Evolutionary conservation across 2,329 filamentous ascomycete genomes (phyloP).

Genomic region (Macroventuria anomochaeta): DNA sequence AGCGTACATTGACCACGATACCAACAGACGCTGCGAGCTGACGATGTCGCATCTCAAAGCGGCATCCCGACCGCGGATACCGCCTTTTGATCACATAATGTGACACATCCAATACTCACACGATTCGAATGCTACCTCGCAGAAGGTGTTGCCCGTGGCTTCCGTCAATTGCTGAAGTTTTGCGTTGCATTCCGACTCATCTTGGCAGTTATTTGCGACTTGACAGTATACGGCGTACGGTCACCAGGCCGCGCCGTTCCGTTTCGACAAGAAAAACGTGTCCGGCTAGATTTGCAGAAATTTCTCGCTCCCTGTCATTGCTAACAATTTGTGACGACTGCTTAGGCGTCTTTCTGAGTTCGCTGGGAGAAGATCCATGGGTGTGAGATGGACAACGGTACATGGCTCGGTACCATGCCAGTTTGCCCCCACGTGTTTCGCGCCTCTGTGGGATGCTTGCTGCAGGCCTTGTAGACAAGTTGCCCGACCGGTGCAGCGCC

Average conservation of each 20-base stretch:
- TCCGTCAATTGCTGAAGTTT: slow-evolving; percentile 14
- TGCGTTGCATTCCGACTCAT: slow-evolving; percentile 23
- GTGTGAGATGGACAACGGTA: slow-evolving; percentile 2
- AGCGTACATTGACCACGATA: slow-evolving; percentile 15
- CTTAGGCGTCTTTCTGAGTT: not conserved
- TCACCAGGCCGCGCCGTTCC: slow-evolving; percentile 21
- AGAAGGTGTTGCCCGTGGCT: not conserved
- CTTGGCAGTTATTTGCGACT: slow-evolving; percentile 24
- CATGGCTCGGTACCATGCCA: slow-evolving; percentile 2
- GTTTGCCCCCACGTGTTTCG: slow-evolving; percentile 34
- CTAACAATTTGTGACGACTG: not conserved
- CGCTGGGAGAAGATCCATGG: not conserved
- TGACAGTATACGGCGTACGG: slow-evolving; percentile 1
- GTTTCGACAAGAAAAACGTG: not conserved
- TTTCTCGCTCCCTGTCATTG: slow-evolving; percentile 7
- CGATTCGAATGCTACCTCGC: slow-evolving; percentile 6
- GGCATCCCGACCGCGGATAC: slow-evolving; percentile 33
- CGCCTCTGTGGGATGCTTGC: slow-evolving; percentile 17
- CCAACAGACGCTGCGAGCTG: slow-evolving; percentile 21
- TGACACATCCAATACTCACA: slow-evolving; percentile 32
- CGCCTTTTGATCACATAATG: slow-evolving; percentile 30
- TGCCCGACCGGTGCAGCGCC: slow-evolving; percentile 12
- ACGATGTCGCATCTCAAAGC: slow-evolving; percentile 29
- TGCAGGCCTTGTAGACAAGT: slow-evolving; percentile 12
- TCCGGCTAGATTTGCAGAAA: slow-evolving; percentile 10